Evolutionary conservation across 371 early-diverging fungal species (phyloP).

Genomic region (Actinomortierella ambigua): DNA sequence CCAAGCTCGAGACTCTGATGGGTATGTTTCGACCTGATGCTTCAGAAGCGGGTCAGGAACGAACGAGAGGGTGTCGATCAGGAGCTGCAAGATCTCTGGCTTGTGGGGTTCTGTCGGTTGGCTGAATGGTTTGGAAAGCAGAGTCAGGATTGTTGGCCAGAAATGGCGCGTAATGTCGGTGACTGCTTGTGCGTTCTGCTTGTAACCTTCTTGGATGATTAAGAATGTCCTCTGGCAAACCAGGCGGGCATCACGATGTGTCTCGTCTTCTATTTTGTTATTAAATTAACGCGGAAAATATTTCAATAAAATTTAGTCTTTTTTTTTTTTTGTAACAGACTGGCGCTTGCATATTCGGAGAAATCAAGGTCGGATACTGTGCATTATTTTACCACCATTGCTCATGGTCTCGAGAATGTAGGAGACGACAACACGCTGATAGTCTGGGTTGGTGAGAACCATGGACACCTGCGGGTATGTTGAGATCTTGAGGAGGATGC

Average conservation of each 20-base stretch:
- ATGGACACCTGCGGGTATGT: slow-evolving; percentile 33
- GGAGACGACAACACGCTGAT: slow-evolving; percentile 22
- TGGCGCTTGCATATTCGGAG: too few species aligned
- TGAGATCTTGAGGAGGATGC: slow-evolving; percentile 31
- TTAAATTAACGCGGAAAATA: too few species aligned
- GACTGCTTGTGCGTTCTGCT: slow-evolving; percentile 25
- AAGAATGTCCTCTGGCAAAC: slow-evolving; percentile 27
- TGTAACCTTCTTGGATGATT: slow-evolving; percentile 35
- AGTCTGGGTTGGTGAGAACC: slow-evolving; percentile 31
- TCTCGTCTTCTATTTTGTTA: slow-evolving; percentile 9
- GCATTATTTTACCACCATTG: slow-evolving; percentile 12
- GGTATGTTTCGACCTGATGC: slow-evolving; percentile 19
- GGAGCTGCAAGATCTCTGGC: slow-evolving; percentile 20
- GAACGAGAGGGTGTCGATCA: slow-evolving; percentile 19
- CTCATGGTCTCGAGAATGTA: slow-evolving; percentile 22
- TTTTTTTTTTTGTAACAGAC: too few species aligned
- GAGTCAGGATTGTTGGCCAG: slow-evolving; percentile 25
- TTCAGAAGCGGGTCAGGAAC: slow-evolving; percentile 23
- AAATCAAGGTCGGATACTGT: background rate
- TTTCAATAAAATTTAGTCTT: too few species aligned
- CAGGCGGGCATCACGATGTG: slow-evolving; percentile 22
- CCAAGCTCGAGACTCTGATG: slow-evolving; percentile 19
- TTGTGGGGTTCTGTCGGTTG: slow-evolving; percentile 23
- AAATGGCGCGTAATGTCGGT: slow-evolving; percentile 27
- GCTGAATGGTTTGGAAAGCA: slow-evolving; percentile 17